Base-by-base conservation (phyloP, 805 yeast genomes). In the Candida koratica region DNA sequence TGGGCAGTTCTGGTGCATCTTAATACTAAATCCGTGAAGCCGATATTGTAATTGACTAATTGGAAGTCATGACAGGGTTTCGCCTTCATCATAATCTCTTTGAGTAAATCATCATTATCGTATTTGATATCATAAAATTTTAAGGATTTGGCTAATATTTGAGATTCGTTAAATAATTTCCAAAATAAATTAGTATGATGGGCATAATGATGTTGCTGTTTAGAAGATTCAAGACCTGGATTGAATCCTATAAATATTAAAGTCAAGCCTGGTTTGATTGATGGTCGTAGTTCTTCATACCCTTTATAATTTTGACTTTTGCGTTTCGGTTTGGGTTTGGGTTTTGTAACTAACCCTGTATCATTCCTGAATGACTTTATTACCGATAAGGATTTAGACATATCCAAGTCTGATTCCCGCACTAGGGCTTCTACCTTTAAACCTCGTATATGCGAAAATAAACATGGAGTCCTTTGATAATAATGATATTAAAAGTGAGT, bases 21-120 rank as follows among this genome's bases (percentile, higher is more conserved):
- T 25, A 71, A 58, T 2, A 81, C 83, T 43, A 84, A 59, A 45
- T 84, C 90, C 0, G 89, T 79, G 53, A 84, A 81, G 0, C 90
- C 93, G 3, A 81, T 68, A 3, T 64, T 55, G 44, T 64, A 72
- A 10, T 60, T 52, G 1, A 64, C 49, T 7, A 79, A 48, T 1
- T 45, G 45, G 38, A 61, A 73, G 40, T 79, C 83, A 27, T 64
- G 58, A 3, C 35, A 42, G 1, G 69, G 52, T 29, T 46, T 47
- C 5, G 53, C 48, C n/a, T 34, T 7, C 31, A 47, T 35, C 1
- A 55, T 17, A 3, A 55, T 34, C 6, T 38, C 26, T 5, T 32
- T 6, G 10, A 58, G 41, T 4, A 42, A 31, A 26, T 36, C 55
- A 7, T 22, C 31, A 5, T 37, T 27, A 17, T 32, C 36, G 9